phyloP scores from a whole-genome alignment of 805 yeast species.

The Yarrowia sp. region DNA sequence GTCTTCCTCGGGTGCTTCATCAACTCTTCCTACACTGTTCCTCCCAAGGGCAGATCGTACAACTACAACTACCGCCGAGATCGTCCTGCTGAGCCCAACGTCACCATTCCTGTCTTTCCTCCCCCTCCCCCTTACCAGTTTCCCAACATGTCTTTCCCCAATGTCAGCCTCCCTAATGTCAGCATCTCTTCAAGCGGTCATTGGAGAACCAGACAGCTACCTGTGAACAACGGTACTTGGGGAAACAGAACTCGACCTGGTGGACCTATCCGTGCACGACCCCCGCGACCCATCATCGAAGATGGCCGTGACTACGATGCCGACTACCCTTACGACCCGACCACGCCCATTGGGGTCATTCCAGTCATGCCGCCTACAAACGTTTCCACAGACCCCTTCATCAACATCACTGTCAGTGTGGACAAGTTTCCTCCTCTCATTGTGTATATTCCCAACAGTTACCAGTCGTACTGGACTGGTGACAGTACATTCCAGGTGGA shows the following conservation, averaged over 20 bases:
- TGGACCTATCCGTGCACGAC: conserved; percentile 32
- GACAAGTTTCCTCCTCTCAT: conserved; percentile 63
- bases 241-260: neutral
- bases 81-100: neutral
- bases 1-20: conserved; percentile 7
- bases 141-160: conserved; percentile 5
- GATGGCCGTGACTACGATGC: conserved; percentile 39
- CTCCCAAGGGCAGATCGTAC: neutral
- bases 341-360: neutral
- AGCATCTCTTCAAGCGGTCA: conserved; percentile 31
- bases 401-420: conserved; percentile 68
- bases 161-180: neutral
- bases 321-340: neutral
- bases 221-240: neutral
- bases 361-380: neutral
- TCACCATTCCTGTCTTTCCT: neutral
- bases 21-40: neutral
- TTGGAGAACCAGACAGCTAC: neutral
- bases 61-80: conserved; percentile 7
- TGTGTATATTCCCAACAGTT: conserved; percentile 72
- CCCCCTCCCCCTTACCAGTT: neutral
- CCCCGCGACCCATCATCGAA: neutral
- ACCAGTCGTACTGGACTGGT: conserved; percentile 62
- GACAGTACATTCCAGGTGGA: conserved; percentile 68
- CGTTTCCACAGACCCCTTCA: conserved; percentile 53